Evolutionary conservation across 768 basidiomycete species (phyloP).

Genomic region (Hygrocybe punicea): DNA sequence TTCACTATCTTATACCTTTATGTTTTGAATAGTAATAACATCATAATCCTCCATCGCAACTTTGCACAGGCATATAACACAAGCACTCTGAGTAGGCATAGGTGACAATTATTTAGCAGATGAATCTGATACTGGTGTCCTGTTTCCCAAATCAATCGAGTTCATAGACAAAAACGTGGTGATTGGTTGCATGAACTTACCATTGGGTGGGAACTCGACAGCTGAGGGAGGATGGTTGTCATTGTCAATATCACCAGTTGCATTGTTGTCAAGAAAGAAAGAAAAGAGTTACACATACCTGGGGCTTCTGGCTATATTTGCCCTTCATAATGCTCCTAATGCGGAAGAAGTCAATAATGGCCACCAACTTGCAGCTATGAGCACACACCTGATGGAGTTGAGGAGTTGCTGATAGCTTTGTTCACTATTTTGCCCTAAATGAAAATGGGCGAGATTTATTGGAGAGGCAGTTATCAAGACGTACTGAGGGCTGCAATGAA

Average conservation of each 20-base stretch:
- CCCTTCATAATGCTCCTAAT: constrained; percentile 39
- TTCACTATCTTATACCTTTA: neutral
- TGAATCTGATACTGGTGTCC: constrained; percentile 33
- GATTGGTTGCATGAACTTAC: constrained; percentile 32
- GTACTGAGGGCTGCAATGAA: constrained; percentile 56
- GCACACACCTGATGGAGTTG: constrained; percentile 14
- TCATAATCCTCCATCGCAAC: no score
- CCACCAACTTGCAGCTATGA: neutral
- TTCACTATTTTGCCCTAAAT: constrained; percentile 41
- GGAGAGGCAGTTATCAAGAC: constrained; percentile 14
- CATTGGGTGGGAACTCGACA: constrained; percentile 42
- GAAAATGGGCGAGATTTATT: neutral
- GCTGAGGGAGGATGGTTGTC: constrained; percentile 20
- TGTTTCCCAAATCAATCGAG: constrained; percentile 4
- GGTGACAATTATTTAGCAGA: constrained; percentile 17
- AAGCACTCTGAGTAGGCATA: no score
- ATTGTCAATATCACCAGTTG: neutral
- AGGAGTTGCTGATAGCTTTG: constrained; percentile 55
- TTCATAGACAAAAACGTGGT: neutral
- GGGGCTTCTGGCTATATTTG: constrained; percentile 59
- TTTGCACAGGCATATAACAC: no score
- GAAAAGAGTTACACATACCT: constrained; percentile 47
- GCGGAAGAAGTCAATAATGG: neutral
- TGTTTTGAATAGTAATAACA: neutral
- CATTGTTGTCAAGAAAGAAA: constrained; percentile 7